Evolutionary conservation across 345 rosid genomes (phyloP).

Genomic region (Dovyalis caffra): DNA sequence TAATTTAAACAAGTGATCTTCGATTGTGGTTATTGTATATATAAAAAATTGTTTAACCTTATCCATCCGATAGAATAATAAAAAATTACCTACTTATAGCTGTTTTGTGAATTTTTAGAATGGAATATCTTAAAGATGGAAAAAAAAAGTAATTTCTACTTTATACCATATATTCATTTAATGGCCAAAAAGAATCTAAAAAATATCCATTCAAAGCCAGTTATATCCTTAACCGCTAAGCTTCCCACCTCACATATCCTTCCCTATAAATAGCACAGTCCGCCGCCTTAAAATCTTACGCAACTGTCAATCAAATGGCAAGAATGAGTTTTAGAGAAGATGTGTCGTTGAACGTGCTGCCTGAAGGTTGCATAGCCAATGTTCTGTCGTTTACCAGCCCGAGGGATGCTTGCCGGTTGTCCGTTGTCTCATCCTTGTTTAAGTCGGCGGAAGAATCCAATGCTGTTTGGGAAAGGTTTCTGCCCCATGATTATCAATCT

Average conservation of each 20-base stretch:
- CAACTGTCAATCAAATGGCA: neutral
- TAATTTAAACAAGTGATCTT: too few relatives aligned
- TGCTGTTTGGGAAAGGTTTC: constrained; percentile 59
- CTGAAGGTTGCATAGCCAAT: constrained; percentile 52
- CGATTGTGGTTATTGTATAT: too few relatives aligned
- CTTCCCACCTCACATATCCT: neutral
- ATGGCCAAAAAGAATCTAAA: too few relatives aligned
- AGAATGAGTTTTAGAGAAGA: neutral
- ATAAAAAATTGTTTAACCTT: too few relatives aligned
- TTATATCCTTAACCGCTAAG: neutral
- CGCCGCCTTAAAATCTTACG: neutral
- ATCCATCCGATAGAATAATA: too few relatives aligned
- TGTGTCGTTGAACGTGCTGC: constrained; percentile 17
- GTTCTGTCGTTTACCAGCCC: constrained; percentile 48
- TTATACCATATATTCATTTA: neutral
- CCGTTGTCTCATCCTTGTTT: constrained; percentile 44
- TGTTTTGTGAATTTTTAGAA: too few relatives aligned
- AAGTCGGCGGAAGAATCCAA: constrained; percentile 53
- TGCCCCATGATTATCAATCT: constrained; percentile 40
- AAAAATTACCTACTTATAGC: too few relatives aligned
- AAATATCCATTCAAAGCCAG: too few relatives aligned
- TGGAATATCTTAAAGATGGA: too few relatives aligned
- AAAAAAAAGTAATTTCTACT: neutral
- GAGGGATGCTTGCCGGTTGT: constrained; percentile 43
- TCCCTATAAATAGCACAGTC: neutral